Percentiles rank a stretch among this genome's conserved stretches.
Evolutionary conservation across 495 filamentous ascomycete species (phyloP).

Genomic region (Penicillium subrubescens): DNA sequence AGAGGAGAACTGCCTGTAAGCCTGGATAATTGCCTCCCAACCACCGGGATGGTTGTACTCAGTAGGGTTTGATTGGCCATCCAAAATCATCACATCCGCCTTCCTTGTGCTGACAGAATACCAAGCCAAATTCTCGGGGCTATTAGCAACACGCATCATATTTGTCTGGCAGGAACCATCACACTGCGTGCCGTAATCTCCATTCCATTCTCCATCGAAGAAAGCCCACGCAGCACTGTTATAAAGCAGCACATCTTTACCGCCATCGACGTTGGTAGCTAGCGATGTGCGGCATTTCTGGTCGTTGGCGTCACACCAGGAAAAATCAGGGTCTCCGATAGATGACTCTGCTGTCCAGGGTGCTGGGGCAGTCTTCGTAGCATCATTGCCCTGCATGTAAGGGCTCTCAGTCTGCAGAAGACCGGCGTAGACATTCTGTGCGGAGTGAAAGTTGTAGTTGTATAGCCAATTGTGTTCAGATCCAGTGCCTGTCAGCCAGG

Average conservation of each 20-base stretch:
- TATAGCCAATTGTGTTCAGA: conserved; percentile 55
- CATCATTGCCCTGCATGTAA: conserved; percentile 49
- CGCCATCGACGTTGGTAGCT: conserved; percentile 39
- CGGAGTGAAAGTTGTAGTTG: conserved; percentile 51
- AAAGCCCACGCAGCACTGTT: conserved; percentile 56
- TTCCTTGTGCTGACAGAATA: conserved; percentile 48
- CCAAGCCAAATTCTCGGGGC: conserved; percentile 35
- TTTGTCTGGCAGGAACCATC: conserved; percentile 48
- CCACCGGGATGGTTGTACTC: conserved; percentile 52
- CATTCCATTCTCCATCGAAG: conserved; percentile 44
- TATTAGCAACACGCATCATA: conserved; percentile 37
- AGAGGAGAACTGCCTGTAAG: conserved; percentile 29
- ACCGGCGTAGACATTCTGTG: conserved; percentile 49
- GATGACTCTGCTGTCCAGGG: conserved; percentile 41
- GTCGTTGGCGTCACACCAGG: conserved; percentile 35
- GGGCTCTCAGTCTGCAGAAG: conserved; percentile 50
- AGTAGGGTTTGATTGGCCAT: conserved; percentile 32
- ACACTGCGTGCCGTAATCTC: conserved; percentile 30
- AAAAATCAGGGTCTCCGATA: conserved; percentile 47
- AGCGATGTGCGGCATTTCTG: conserved; percentile 45
- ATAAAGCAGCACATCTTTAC: conserved; percentile 56
- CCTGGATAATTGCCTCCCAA: conserved; percentile 62
- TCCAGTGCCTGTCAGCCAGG: conserved; percentile 46
- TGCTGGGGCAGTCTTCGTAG: conserved; percentile 36
- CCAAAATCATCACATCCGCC: conserved; percentile 44